Conservation (phyloP, 2,329 filamentous ascomycete genomes). For the Magnaporthiopsis incrustans region DNA sequence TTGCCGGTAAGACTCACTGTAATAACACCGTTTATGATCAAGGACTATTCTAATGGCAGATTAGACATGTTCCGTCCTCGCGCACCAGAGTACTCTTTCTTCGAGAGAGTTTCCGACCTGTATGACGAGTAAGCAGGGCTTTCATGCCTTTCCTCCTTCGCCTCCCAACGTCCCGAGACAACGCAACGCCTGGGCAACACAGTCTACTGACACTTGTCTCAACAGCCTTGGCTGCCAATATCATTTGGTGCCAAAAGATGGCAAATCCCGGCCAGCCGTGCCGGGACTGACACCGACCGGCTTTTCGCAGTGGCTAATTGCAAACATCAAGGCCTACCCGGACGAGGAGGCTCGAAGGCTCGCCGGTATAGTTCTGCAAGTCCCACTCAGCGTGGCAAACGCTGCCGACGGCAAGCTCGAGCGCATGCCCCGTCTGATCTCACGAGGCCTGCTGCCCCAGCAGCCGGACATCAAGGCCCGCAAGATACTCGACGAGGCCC, state of each 20-base stretch:
- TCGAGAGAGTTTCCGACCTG: conserved; percentile 48
- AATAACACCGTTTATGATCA: neutral
- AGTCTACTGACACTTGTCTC: neutral
- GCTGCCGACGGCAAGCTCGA: conserved; percentile 56
- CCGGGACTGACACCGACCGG: conserved; percentile 61
- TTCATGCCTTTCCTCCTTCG: neutral
- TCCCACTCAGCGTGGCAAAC: conserved; percentile 54
- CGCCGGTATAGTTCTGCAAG: conserved; percentile 56
- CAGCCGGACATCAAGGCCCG: conserved; percentile 47
- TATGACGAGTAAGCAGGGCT: conserved; percentile 31
- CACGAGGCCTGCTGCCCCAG: conserved; percentile 62
- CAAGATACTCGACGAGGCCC: conserved; percentile 51
- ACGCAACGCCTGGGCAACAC: neutral
- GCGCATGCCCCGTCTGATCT: conserved; percentile 70
- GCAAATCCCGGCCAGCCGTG: conserved; percentile 45
- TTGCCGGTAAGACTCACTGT: conserved; percentile 15
- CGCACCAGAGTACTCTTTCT: conserved; percentile 13
- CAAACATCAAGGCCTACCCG: conserved; percentile 67
- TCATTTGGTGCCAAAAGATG: conserved; percentile 51
- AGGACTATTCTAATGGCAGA: neutral
- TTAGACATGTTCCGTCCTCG: neutral
- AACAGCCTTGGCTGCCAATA: conserved; percentile 45
- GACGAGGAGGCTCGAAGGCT: conserved; percentile 67
- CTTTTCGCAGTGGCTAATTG: conserved; percentile 63
- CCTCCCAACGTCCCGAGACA: neutral